Percentiles rank a stretch among this genome's conserved stretches.
Conservation (phyloP, 208 protist genomes). For the Trypanosoma lewisi region DNA sequence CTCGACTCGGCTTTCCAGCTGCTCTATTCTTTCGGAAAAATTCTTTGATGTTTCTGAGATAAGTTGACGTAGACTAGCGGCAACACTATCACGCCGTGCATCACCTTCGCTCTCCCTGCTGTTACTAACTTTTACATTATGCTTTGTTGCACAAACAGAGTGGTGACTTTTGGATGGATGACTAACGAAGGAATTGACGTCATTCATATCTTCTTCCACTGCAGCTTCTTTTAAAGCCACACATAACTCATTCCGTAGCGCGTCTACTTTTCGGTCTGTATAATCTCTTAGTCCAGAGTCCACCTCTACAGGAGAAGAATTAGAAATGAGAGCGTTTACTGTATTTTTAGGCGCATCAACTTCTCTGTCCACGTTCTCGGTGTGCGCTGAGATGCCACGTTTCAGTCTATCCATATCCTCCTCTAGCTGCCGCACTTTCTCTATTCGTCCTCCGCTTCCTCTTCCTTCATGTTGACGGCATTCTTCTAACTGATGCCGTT, state of each 20-base stretch:
- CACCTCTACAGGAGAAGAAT: background rate
- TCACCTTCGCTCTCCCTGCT: background rate
- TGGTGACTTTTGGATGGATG: background rate
- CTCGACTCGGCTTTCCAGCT: conserved; percentile 39
- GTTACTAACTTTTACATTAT: background rate
- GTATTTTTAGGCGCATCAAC: background rate
- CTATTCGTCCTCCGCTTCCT: background rate
- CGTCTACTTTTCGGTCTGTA: conserved; percentile 13
- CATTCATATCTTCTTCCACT: background rate
- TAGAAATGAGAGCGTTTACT: background rate
- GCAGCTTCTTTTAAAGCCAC: background rate
- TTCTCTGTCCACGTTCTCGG: conserved; percentile 15
- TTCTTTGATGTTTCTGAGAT: background rate
- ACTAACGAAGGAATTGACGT: background rate
- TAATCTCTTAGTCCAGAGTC: conserved; percentile 1
- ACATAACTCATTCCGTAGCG: conserved; percentile 14
- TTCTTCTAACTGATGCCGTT: background rate
- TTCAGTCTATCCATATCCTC: conserved; percentile 15
- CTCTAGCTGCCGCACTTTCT: conserved; percentile 10
- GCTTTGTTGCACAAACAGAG: background rate
- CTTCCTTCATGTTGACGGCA: background rate
- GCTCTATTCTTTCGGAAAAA: conserved; percentile 11
- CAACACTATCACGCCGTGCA: background rate
- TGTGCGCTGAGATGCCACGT: conserved; percentile 9
- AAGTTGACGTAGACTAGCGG: background rate